Conservation (phyloP, 768 basidiomycete genomes). For the Nevesoporus exiguus region DNA sequence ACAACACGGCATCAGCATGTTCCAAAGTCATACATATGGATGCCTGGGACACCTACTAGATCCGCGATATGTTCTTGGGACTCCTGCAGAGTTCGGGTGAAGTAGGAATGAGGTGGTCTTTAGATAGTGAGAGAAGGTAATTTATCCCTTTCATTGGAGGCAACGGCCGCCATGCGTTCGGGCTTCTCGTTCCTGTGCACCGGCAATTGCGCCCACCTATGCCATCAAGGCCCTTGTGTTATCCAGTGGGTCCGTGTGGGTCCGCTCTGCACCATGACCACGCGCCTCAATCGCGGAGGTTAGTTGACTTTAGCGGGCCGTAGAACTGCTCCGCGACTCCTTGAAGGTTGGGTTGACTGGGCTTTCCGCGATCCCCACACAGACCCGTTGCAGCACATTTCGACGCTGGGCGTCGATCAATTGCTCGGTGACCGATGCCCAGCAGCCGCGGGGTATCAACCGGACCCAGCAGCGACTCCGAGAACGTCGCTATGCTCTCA, state of each 20-base stretch:
- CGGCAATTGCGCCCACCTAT: constrained; percentile 2
- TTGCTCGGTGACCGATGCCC: background rate
- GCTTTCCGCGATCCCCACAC: background rate
- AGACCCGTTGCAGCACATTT: background rate
- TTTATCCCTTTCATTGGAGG: constrained; percentile 1
- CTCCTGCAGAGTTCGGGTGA: background rate
- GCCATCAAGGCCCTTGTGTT: too few relatives aligned
- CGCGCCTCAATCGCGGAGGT: background rate
- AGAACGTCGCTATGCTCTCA: background rate
- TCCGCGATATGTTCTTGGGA: background rate
- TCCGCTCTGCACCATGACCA: background rate
- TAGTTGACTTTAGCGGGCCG: too few relatives aligned
- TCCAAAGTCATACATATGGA: too few relatives aligned
- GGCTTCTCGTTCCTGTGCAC: constrained; percentile 6
- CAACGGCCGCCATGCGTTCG: background rate
- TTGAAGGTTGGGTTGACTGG: too few relatives aligned
- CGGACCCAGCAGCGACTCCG: background rate
- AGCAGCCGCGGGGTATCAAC: background rate
- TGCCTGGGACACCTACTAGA: background rate
- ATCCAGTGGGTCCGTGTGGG: background rate
- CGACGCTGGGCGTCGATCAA: background rate
- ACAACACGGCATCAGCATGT: background rate
- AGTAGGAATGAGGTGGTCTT: background rate
- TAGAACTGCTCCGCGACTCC: too few relatives aligned
- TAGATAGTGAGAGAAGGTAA: background rate